Base-by-base conservation (phyloP, 202 grass and related monocot genomes). In the Elaeis oleifera region DNA sequence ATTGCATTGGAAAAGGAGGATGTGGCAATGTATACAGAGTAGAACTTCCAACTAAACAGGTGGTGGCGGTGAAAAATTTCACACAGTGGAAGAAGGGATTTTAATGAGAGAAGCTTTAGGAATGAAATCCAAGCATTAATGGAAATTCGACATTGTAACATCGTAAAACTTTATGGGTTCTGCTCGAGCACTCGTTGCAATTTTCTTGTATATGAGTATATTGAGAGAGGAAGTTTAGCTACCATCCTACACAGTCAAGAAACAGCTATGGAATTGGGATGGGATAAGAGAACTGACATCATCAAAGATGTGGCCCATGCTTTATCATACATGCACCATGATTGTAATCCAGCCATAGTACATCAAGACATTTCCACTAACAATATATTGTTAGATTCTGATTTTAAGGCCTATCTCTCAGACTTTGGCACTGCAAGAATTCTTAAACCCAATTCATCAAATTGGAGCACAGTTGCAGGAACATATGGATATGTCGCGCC, bases 261-360 rank as follows among this genome's bases (percentile, higher is more conserved):
- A 13, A 44, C 36, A 14, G 58, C 25, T 22, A 64, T 2, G 9
- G 51, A 65, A 15, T 71, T 81, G 19, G 19, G 75, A n/a, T 81
- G 78, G 78, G 7, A 20, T 0, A 81, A 24, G 22, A 64, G 78
- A 18, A 32, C 1, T 8, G 2, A 15, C 27, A 67, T 81, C 0
- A 18, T 81, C 18, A 76, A 62, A 71, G 72, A 76, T 71, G 65
- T 81, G 5, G 78, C 78, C 39, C 59, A 56, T 64, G 78, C 78
- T 3, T 18, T 81, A 1, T 63, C 28, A 28, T 71, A 81, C 57
- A 48, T 81, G 27, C 71, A 74, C 48, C 60, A 64, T 57, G 53
- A 67, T 49, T 65, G 67, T 16, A 23, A 22, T 16, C 78, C 78
- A 21, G 51, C 51, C 3, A 76, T 81, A 28, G 68, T 74, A 28